Base-by-base conservation (phyloP, 441 rosid genomes). In the Arabidopsis hybrid region DNA sequence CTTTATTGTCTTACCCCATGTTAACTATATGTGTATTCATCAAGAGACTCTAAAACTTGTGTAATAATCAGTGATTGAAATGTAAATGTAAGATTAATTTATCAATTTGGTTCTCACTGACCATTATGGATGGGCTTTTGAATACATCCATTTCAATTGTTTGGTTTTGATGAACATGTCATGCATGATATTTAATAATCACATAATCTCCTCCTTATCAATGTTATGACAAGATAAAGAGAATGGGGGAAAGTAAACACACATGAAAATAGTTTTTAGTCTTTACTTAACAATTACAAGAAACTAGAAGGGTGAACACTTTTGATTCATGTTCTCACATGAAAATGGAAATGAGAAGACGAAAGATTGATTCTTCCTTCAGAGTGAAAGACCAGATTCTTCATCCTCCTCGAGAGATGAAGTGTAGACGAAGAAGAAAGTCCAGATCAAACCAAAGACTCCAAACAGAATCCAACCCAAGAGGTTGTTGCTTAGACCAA, bases 401-500 rank as follows among this genome's bases (percentile, higher is more conserved):
- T 90, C 98, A 70, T 91, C 97, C 0, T 93, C 97, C 34, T 91
- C 91, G 4, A 73, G 79, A 61, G 80, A 49, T 21, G 88, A 60
- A 49, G 95, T 64, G 88, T 94, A 94, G 59, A 80, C 14, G 10
- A 80, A 64, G 87, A 85, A 91, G 71, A 94, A 80, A 34, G 92
- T 32, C 97, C 98, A 94, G 67, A 94, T 88, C 69, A 94, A 81
- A 71, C 85, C 95, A 40, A 94, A 94, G 18, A 94, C 92, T 16
- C 90, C 98, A 14, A 91, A 74, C 65, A 94, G 83, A 74, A 94
- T 90, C 98, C 98, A 94, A 5, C 83, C 97, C 60, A 94, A 90
- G 47, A 94, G 88, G 79, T 91, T 93, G 91, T 91, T 93, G 89
- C 98, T 93, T 42, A 93, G 78, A 0, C 98, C 96, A 55, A 94